A percentile compares a stretch with the other conserved stretches of the same genome.
Evolutionary conservation across 2,329 filamentous ascomycete genomes (phyloP).

Genomic region (Aspergillus floridensis): DNA sequence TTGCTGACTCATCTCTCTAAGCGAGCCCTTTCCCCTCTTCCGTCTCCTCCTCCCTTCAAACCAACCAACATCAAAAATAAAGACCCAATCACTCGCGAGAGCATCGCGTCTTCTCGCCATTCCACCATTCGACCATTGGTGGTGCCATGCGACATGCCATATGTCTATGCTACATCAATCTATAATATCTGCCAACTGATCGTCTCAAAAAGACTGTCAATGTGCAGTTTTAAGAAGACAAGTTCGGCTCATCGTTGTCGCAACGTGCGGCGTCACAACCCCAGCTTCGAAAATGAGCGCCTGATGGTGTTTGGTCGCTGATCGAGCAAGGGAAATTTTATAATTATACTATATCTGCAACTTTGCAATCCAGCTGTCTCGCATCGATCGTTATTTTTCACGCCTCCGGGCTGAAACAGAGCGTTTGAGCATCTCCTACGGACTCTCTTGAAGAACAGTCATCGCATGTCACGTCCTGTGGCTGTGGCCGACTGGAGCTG

Average conservation of each 20-base stretch:
- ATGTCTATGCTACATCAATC: no score
- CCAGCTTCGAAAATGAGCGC: neutral
- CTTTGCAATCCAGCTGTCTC: constrained; percentile 37
- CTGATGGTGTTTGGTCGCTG: neutral
- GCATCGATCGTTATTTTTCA: constrained; percentile 15
- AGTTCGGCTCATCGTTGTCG: neutral
- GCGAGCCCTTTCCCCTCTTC: neutral
- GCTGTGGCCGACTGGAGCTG: constrained; percentile 43
- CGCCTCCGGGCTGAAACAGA: constrained; percentile 5
- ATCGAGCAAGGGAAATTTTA: neutral
- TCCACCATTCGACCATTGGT: neutral
- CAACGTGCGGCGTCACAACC: neutral
- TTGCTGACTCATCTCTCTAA: neutral
- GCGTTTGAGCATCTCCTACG: constrained; percentile 19
- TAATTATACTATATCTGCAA: constrained; percentile 23
- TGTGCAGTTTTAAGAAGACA: neutral
- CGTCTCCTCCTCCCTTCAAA: no score
- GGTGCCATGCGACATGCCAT: neutral
- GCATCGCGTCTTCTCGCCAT: neutral
- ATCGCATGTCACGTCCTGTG: constrained; percentile 43
- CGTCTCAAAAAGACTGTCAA: neutral
- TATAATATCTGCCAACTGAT: no score
- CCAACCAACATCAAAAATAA: neutral
- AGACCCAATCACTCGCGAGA: no score
- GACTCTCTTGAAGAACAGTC: constrained; percentile 37